Evolutionary conservation across 2,329 filamentous ascomycete species (phyloP).

Genomic region (Akanthomyces lecanii): DNA sequence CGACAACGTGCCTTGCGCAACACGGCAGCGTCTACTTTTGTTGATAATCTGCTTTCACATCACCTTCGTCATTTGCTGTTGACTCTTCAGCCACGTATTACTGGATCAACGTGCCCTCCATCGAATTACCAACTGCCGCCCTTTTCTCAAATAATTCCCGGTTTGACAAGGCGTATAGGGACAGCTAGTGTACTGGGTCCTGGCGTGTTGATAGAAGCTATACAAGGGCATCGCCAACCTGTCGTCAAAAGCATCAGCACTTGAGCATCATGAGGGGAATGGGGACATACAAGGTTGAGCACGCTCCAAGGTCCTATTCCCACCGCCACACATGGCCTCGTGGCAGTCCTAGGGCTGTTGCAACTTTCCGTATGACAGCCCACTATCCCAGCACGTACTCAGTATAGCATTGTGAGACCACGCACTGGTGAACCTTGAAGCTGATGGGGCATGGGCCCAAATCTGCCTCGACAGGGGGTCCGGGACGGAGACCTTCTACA

Average conservation of each 20-base stretch:
- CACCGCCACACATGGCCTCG: neutral
- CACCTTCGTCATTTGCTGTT: neutral
- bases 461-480: constrained; percentile 15
- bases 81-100: neutral
- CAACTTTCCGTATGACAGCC: neutral
- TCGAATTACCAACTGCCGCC: neutral
- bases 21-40: neutral
- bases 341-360: neutral
- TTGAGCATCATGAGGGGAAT: neutral
- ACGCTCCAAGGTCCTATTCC: neutral
- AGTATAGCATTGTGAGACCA: too few species aligned
- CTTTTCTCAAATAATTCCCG: neutral
- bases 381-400: too few species aligned
- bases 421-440: neutral
- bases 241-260: constrained; percentile 3
- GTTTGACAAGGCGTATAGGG: neutral
- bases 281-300: neutral
- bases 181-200: neutral
- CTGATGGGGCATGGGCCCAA: neutral
- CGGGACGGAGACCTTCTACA: constrained; percentile 1
- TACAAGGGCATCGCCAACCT: neutral
- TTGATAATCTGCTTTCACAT: neutral
- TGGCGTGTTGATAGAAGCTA: neutral
- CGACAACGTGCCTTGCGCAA: neutral
- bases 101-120: neutral